A percentile compares a stretch with the other conserved stretches of the same genome.
Evolutionary conservation across 371 early-diverging fungal species (phyloP).

Genomic region (Mucor velutinosus): DNA sequence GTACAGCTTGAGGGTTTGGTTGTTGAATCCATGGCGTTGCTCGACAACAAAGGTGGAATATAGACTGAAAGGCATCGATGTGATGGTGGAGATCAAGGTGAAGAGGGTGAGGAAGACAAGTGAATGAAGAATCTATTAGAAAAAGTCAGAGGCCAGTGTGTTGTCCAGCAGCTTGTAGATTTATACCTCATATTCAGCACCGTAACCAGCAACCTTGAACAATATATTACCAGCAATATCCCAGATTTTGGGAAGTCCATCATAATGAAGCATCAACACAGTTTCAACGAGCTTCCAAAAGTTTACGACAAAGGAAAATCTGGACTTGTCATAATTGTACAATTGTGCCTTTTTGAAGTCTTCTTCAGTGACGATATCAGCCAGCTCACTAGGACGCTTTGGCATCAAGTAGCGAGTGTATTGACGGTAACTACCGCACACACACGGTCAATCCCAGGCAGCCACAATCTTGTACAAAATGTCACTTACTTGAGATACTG

Average conservation of each 20-base stretch:
- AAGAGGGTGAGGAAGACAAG: slow-evolving; percentile 74
- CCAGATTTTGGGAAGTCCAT: slow-evolving; percentile 83
- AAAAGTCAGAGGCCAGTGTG: not conserved
- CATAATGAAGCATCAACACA: slow-evolving; percentile 63
- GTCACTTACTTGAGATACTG: slow-evolving; percentile 65
- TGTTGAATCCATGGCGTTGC: slow-evolving; percentile 94
- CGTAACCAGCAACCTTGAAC: slow-evolving; percentile 59
- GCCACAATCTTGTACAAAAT: not conserved
- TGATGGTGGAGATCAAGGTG: slow-evolving; percentile 61
- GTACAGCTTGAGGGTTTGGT: slow-evolving; percentile 85
- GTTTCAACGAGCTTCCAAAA: slow-evolving; percentile 67
- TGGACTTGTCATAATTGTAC: slow-evolving; percentile 88
- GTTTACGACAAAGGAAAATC: slow-evolving; percentile 73
- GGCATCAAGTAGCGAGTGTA: slow-evolving; percentile 69
- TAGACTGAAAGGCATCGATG: slow-evolving; percentile 81
- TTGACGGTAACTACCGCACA: slow-evolving; percentile 67
- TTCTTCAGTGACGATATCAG: slow-evolving; percentile 67
- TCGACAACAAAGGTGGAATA: slow-evolving; percentile 96
- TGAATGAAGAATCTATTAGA: slow-evolving; percentile 61
- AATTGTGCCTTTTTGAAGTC: slow-evolving; percentile 84
- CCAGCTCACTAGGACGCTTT: slow-evolving; percentile 65
- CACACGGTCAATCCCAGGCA: not conserved
- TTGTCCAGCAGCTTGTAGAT: not conserved
- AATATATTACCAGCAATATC: slow-evolving; percentile 55
- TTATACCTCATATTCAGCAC: slow-evolving; percentile 71